Percentiles rank a stretch among this genome's conserved stretches.
Evolutionary conservation across 2,329 filamentous ascomycete species (phyloP).

Genomic region (Diplodia intermedia): DNA sequence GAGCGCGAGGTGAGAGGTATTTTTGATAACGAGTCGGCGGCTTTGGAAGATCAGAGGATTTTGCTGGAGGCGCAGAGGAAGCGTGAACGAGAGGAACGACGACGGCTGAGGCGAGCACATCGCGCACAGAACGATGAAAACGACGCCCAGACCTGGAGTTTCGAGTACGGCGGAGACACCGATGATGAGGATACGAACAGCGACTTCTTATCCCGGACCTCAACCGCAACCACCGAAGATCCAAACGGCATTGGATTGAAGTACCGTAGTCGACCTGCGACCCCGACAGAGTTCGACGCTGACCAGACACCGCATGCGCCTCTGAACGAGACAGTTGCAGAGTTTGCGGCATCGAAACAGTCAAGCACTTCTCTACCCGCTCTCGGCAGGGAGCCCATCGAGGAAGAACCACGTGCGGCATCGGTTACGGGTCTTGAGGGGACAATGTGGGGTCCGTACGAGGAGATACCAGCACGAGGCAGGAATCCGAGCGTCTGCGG

Average conservation of each 20-base stretch:
- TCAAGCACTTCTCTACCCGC: conserved; percentile 30
- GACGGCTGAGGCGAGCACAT: conserved; percentile 47
- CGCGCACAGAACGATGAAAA: conserved; percentile 39
- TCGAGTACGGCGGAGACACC: conserved; percentile 75
- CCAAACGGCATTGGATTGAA: conserved; percentile 8
- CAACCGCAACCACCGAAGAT: conserved; percentile 41
- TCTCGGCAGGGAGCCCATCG: conserved; percentile 24
- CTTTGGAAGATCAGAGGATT: conserved; percentile 55
- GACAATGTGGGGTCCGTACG: conserved; percentile 78
- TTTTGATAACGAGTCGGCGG: conserved; percentile 51
- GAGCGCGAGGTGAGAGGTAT: conserved; percentile 69
- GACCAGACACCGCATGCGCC: conserved; percentile 31
- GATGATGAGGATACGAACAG: conserved; percentile 57
- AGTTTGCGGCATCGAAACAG: conserved; percentile 27
- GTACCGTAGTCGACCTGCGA: conserved; percentile 21
- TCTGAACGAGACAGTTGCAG: conserved; percentile 27
- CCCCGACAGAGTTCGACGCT: conserved; percentile 29
- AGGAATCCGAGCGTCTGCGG: conserved; percentile 82
- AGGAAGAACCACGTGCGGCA: conserved; percentile 25
- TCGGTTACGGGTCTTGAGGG: conserved; percentile 69
- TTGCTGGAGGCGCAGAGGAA: conserved; percentile 57
- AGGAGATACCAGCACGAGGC: conserved; percentile 63
- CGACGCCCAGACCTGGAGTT: conserved; percentile 77
- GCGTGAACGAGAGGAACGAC: conserved; percentile 60
- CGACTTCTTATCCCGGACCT: conserved; percentile 46